Conservation (phyloP, 345 rosid species). For the Luvunga scandens region DNA sequence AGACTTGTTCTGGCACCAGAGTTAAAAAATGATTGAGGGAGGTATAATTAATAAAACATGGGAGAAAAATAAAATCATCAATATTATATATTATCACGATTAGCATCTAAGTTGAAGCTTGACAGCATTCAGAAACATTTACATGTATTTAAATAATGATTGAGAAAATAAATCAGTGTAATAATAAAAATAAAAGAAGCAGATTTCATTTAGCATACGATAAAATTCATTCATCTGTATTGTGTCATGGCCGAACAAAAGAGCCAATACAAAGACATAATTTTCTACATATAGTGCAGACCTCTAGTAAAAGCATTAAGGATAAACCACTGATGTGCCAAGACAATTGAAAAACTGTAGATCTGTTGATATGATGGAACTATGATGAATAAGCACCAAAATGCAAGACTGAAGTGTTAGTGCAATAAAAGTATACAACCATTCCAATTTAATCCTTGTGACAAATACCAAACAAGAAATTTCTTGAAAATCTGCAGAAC, state of each 20-base stretch:
- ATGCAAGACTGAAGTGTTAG: background rate
- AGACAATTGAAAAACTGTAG: background rate
- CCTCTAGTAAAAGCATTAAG: background rate
- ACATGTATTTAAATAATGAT: background rate
- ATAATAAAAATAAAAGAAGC: background rate
- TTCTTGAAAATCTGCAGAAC: background rate
- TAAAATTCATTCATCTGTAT: background rate
- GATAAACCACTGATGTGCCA: background rate
- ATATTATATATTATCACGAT: background rate
- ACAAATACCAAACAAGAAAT: background rate
- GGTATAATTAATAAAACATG: background rate
- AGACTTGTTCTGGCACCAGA: conserved; percentile 44
- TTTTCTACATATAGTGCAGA: background rate
- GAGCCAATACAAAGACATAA: background rate
- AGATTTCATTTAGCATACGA: background rate
- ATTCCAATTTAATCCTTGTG: background rate
- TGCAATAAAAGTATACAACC: background rate
- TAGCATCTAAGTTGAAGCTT: background rate
- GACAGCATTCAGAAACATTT: background rate
- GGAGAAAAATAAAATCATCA: background rate
- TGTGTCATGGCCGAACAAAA: background rate
- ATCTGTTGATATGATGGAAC: background rate
- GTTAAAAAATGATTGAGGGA: background rate
- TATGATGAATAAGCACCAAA: background rate
- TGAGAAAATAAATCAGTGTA: background rate